Evolutionary conservation across 1,139 yeast genomes (phyloP).

Genomic region (Hyphopichia pseudoburtonii): DNA sequence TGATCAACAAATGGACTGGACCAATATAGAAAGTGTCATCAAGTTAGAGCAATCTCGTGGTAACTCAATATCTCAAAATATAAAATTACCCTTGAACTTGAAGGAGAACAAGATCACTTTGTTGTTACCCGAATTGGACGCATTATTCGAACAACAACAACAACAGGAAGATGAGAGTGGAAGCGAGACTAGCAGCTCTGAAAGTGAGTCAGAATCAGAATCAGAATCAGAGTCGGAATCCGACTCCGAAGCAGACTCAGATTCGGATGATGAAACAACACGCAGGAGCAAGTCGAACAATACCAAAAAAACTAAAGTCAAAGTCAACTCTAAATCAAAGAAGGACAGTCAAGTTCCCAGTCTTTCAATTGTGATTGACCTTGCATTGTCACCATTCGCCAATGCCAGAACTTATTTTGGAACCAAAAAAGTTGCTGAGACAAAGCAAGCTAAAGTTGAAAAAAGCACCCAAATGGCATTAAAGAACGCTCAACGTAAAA

Average conservation of each 20-base stretch:
- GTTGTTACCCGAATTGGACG: constrained; percentile 50
- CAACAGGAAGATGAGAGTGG: constrained; percentile 28
- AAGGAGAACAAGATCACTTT: constrained; percentile 67
- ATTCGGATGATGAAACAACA: constrained; percentile 17
- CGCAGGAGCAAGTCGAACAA: constrained; percentile 21
- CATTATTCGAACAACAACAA: constrained; percentile 9
- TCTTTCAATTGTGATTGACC: constrained; percentile 63
- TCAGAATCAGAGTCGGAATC: constrained; percentile 21
- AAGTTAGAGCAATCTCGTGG: constrained; percentile 67
- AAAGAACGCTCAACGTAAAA: constrained; percentile 80
- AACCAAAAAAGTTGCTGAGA: constrained; percentile 71
- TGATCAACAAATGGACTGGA: constrained; percentile 94
- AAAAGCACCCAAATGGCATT: constrained; percentile 77
- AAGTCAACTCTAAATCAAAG: constrained; percentile 8
- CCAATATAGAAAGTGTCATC: constrained; percentile 76
- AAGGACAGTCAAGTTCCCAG: constrained; percentile 17
- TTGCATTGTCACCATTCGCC: constrained; percentile 77
- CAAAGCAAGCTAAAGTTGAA: constrained; percentile 79
- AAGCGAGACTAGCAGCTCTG: constrained; percentile 23
- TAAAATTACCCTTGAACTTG: constrained; percentile 70
- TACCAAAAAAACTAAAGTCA: background rate
- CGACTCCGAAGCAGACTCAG: constrained; percentile 22
- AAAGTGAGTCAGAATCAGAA: constrained; percentile 33
- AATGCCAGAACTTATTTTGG: constrained; percentile 88
- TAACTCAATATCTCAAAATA: constrained; percentile 60